Evolutionary conservation across 2,329 filamentous ascomycete species (phyloP).

Genomic region (Fusarium sp.): DNA sequence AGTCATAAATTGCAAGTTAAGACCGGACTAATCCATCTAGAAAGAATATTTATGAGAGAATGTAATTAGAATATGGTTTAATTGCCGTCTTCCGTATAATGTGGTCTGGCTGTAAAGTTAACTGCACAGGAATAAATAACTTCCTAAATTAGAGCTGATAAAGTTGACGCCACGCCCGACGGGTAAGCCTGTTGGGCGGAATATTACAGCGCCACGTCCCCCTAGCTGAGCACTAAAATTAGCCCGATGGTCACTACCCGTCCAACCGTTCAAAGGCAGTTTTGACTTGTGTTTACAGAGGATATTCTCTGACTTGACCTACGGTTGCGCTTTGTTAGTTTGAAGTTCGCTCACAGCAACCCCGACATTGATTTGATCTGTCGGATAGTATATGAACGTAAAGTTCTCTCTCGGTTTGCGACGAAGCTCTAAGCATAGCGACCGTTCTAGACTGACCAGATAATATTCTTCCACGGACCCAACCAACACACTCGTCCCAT

Average conservation of each 20-base stretch:
- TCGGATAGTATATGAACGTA: no score
- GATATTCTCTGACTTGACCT: background rate
- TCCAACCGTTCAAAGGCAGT: background rate
- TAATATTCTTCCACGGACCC: background rate
- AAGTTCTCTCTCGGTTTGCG: background rate
- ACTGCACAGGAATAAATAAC: background rate
- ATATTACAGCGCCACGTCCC: background rate
- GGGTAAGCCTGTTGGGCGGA: background rate
- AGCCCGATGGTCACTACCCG: background rate
- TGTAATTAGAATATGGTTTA: background rate
- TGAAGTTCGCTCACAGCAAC: background rate
- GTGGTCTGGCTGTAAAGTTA: background rate
- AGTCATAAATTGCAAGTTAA: background rate
- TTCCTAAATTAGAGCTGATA: background rate
- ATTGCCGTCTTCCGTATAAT: no score
- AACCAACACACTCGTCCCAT: background rate
- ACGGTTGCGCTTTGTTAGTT: background rate
- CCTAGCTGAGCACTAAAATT: background rate
- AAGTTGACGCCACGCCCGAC: background rate
- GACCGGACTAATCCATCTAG: background rate
- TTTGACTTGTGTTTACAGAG: background rate
- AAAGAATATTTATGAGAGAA: rapidly evolving
- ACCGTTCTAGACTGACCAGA: background rate
- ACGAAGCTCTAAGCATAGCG: no score
- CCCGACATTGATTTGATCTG: rapidly evolving